These are phyloP conservation scores for Kockiozyma suomiensis DNA, from an alignment of 805 yeast genomes.

Conservation along the genomic window DNA sequence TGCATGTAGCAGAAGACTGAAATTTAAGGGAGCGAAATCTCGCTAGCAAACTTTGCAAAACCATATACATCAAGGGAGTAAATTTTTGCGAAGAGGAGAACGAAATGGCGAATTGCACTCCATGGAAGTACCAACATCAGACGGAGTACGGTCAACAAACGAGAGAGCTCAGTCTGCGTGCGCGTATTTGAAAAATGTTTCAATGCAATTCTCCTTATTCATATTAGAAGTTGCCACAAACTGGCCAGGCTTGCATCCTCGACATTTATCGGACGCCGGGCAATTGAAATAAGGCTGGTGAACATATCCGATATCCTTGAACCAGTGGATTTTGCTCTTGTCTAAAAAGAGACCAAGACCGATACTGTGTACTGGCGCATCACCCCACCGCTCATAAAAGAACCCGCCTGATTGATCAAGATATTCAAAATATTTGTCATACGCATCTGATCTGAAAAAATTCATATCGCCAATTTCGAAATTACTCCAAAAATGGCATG, in stretches of 20 bases:
- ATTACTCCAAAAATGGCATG: conserved; percentile 90
- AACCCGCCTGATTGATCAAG: conserved; percentile 76
- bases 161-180: conserved; percentile 21
- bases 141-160: too few species aligned
- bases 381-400: conserved; percentile 92
- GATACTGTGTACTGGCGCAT: conserved; percentile 84
- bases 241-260: conserved; percentile 56
- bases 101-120: too few species aligned
- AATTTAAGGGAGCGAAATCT: too few species aligned
- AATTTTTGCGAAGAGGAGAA: too few species aligned
- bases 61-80: too few species aligned
- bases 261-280: conserved; percentile 60
- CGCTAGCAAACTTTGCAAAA: too few species aligned
- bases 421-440: conserved; percentile 61
- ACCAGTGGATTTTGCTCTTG: conserved; percentile 73
- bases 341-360: conserved; percentile 76
- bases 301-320: conserved; percentile 76
- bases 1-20: too few species aligned
- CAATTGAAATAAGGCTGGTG: conserved; percentile 79
- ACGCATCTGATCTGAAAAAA: conserved; percentile 70
- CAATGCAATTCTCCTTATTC: conserved; percentile 72
- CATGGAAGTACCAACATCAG: too few species aligned
- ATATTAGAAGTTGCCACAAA: conserved; percentile 57
- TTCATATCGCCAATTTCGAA: conserved; percentile 86
- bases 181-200: conserved; percentile 60